A percentile compares a stretch with the other conserved stretches of the same genome.
Evolutionary conservation across 352 stramenopile genomes (phyloP).

Genomic region (Thalassiosira livingstoniorum): DNA sequence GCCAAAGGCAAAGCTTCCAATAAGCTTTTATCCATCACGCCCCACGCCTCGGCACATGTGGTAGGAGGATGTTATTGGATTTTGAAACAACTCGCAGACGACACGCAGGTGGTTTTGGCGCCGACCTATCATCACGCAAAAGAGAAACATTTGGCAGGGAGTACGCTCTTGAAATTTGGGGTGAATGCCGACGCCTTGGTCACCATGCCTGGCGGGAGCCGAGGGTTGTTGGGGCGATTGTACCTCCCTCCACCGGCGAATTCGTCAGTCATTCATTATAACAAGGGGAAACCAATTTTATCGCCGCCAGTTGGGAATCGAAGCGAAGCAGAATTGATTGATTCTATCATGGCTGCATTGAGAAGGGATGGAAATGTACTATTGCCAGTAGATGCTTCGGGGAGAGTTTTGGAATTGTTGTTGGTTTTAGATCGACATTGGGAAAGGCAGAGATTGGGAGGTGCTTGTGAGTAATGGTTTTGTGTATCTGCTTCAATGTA

Average conservation of each 20-base stretch:
- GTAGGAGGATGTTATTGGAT: slow-evolving; percentile 93
- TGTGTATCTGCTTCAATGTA: too few species aligned
- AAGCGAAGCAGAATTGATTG: slow-evolving; percentile 93
- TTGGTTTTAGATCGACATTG: slow-evolving; percentile 95
- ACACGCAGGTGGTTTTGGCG: slow-evolving; percentile 94
- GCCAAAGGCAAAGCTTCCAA: slow-evolving; percentile 19
- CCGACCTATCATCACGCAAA: slow-evolving; percentile 92
- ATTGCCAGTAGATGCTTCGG: slow-evolving; percentile 93
- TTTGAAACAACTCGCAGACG: slow-evolving; percentile 90
- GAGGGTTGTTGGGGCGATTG: slow-evolving; percentile 82
- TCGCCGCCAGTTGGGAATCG: slow-evolving; percentile 64
- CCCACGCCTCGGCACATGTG: slow-evolving; percentile 93
- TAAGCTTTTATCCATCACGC: slow-evolving; percentile 89
- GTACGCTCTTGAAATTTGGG: slow-evolving; percentile 92
- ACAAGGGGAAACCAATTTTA: slow-evolving; percentile 58
- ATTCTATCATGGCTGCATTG: slow-evolving; percentile 86
- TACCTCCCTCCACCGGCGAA: slow-evolving; percentile 83
- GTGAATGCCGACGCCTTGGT: slow-evolving; percentile 89
- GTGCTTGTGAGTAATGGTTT: slow-evolving; percentile 46
- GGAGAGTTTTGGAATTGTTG: slow-evolving; percentile 94
- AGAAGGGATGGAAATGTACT: slow-evolving; percentile 94
- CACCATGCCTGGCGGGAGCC: slow-evolving; percentile 83
- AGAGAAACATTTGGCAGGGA: slow-evolving; percentile 88
- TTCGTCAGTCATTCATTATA: slow-evolving; percentile 46
- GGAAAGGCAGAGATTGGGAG: slow-evolving; percentile 91